Conservation (phyloP, 208 protist species). For the Acanthamoeba divionensis region DNA sequence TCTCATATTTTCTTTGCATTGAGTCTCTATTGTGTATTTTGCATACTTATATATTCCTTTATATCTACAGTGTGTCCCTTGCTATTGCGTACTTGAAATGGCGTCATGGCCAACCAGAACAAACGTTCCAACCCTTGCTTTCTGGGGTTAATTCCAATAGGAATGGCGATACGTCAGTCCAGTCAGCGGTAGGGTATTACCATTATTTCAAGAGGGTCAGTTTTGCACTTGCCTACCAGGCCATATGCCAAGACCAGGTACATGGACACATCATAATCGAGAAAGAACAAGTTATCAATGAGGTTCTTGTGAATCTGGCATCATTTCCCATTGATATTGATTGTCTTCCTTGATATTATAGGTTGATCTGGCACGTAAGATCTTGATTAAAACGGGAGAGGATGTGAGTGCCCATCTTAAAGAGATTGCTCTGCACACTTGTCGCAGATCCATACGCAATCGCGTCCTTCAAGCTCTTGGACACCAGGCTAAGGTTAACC, state of each 20-base stretch:
- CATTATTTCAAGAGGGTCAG: neutral
- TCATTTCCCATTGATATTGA: neutral
- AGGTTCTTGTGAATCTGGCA: neutral
- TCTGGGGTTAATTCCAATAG: no score
- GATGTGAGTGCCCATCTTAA: neutral
- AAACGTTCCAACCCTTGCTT: no score
- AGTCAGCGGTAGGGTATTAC: neutral
- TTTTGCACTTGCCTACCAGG: neutral
- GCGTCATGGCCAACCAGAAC: neutral
- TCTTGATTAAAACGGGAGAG: neutral
- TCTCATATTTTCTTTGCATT: no score
- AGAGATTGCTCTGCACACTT: neutral
- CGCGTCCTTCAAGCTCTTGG: neutral
- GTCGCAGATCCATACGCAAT: neutral
- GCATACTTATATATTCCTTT: no score
- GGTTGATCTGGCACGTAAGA: neutral
- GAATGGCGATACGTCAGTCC: no score
- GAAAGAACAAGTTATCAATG: no score
- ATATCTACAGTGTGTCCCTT: neutral
- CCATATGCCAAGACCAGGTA: conserved; percentile 21
- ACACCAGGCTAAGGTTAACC: no score
- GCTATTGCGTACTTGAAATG: neutral
- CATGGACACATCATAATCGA: neutral
- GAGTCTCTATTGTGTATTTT: no score
- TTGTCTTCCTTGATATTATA: no score